Evolutionary conservation across 75 land plant species (phyloP), one percentile per base, ranked within the genome.

Genomic region (Selaginella tamariscina): DNA sequence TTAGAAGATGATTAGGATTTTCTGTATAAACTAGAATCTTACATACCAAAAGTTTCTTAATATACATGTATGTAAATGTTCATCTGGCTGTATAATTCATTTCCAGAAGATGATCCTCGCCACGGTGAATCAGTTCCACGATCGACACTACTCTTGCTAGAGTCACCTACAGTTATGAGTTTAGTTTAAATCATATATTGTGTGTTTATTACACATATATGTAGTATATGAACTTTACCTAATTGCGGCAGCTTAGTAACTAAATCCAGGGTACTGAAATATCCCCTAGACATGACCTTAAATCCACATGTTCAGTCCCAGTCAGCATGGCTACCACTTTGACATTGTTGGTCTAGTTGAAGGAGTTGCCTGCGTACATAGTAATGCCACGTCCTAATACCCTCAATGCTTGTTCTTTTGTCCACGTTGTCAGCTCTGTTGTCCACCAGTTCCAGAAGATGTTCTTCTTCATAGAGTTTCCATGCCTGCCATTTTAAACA

Each of bases 281-380:
- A 39, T 39, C 49, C 49, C 49, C 11, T 5, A 15, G 15, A 15
- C 49, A 39, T 5, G 49, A 39, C 11, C 49, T 39, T 15, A 39
- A 5, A 5, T 39, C 15, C 49, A 39, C 49, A 5, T 39, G 11
- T 15, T 39, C 49, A 15, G 11, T 39, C 11, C 86, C 84, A 24
- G 77, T 31, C 32, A 84, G 56, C 84, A 84, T 79, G 18, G 74
- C 74, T 26, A 82, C 84, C 23, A 79, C 84, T 8, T 74, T 27
- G 86, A 82, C 86, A 84, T 84, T 2, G 77, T 9, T 32, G 86
- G 86, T 1, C 86, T 72, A 59, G 65, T 18, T 55, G 33, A 2
- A 8, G 79, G 79, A 21, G 79, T 73, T 5, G 86, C 82, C 67
- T 84, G 86, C 0, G 77, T 84, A 75, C 84, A 84, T 23, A 84